phyloP scores from a whole-genome alignment of 805 yeast species.

The Yamadazyma nakazawae region DNA sequence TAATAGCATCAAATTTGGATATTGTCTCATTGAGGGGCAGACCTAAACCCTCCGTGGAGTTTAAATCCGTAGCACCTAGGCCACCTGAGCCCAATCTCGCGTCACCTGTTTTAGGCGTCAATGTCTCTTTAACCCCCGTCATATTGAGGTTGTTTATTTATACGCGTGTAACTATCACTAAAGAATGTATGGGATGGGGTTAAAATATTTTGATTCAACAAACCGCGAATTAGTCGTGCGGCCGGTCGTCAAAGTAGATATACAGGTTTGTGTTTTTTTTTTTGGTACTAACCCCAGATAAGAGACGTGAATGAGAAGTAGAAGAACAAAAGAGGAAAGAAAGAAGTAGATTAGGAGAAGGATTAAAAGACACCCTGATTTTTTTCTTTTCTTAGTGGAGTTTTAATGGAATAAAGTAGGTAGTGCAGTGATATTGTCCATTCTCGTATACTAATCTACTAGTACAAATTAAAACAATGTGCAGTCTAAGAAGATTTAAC shows the following conservation, averaged over 20 bases:
- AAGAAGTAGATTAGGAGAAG: no score
- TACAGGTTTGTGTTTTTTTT: no score
- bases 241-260: neutral
- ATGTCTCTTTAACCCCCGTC: neutral
- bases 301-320: no score
- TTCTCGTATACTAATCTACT: no score
- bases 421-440: no score
- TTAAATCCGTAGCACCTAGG: constrained; percentile 4
- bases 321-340: no score
- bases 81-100: neutral
- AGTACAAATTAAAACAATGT: no score
- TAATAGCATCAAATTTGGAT: constrained; percentile 6
- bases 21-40: constrained; percentile 15
- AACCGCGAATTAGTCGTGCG: neutral
- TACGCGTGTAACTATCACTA: neutral
- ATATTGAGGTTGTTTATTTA: neutral
- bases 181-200: neutral
- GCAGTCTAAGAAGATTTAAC: no score
- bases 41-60: constrained; percentile 6
- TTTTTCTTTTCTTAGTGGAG: no score
- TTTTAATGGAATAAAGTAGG: no score
- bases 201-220: neutral
- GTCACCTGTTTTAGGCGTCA: neutral
- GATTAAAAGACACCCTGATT: no score
- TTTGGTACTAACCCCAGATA: no score